A percentile compares a stretch with the other conserved stretches of the same genome.
phyloP scores from a whole-genome alignment of 495 filamentous ascomycete species.

The Aspergillus mulundensis region DNA sequence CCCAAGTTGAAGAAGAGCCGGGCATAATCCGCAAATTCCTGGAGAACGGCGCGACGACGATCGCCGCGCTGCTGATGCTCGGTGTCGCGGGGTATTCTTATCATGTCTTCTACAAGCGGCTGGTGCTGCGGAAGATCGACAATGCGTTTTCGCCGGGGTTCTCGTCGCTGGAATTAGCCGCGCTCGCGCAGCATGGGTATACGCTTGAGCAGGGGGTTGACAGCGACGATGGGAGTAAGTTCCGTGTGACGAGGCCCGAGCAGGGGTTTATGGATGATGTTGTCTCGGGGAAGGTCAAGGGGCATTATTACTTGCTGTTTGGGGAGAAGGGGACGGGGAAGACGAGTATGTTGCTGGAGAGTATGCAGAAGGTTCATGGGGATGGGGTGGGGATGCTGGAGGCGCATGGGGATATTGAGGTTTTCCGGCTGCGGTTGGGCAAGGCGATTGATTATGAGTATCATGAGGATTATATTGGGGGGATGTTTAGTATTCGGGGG shows the following conservation, averaged over 20 bases:
- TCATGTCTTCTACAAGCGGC: constrained; percentile 45
- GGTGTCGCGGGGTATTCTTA: constrained; percentile 68
- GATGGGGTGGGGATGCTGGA: constrained; percentile 90
- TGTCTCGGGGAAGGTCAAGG: constrained; percentile 60
- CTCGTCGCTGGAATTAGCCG: constrained; percentile 74
- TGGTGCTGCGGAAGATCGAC: constrained; percentile 64
- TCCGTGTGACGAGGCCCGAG: constrained; percentile 39
- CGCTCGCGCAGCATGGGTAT: constrained; percentile 45
- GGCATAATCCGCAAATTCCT: constrained; percentile 11
- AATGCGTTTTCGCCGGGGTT: constrained; percentile 79
- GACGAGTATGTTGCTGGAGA: constrained; percentile 91
- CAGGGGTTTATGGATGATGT: constrained; percentile 76
- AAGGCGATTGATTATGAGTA: constrained; percentile 95
- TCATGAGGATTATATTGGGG: constrained; percentile 81
- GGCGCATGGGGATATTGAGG: constrained; percentile 89
- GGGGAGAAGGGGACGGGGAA: constrained; percentile 97
- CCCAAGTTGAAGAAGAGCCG: background rate
- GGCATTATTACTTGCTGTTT: constrained; percentile 87
- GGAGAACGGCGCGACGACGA: constrained; percentile 6
- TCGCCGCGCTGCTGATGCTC: constrained; percentile 41
- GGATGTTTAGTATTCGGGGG: constrained; percentile 90
- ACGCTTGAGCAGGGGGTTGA: background rate
- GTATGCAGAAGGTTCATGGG: constrained; percentile 85
- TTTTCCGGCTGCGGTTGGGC: constrained; percentile 86
- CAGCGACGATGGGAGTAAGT: background rate